Evolutionary conservation across 1,284 basidiomycete species (phyloP), one percentile per base, ranked within the genome.

Genomic region (Rhodofomes roseus): DNA sequence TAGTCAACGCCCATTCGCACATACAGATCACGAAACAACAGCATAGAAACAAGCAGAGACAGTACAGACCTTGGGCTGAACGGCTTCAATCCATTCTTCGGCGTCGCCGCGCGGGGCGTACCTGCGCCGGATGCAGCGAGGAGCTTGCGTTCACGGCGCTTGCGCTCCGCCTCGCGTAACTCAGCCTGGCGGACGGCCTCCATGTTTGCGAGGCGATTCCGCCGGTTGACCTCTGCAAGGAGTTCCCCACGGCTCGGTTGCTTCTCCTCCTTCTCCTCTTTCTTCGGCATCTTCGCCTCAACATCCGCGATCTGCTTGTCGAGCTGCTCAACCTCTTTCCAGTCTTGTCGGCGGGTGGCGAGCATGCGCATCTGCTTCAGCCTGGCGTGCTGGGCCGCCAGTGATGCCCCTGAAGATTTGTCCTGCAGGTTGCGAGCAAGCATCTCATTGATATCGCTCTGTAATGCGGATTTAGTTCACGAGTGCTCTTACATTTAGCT

Each of bases 221-320:
- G 84, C 74, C 95, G 93, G 71, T 96, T 96, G 61, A 97, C 89
- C 70, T 79, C 85, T 20, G 89, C 84, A 34, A 96, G 80, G 65
- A 84, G 76, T 60, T 87, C 85, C 12, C 61, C 59, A n/a, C 62
- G 59, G 46, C 77, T 78, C 63, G 77, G 74, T 6, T 77, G 73
- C 59, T 79, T 77, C 51, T 74, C 75, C 46, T 64, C 68, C 16
- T 55, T 46, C 11, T 46, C 48, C 25, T 59, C 63, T 71, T 48
- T 65, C 69, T 59, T 54, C 72, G n/a, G 69, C 68, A 43, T 74
- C 76, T 2, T 52, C 31, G 31, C 50, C 31, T 52, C 50, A n/a
- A 88, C 75, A 41, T 78, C 79, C n/a, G 79, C 81, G 18, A 94
- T 78, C 70, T 90, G 79, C 9, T 68, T 74, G 25, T 90, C 87